Conservation (phyloP, 495 filamentous ascomycete genomes). For the Cercophora scortea region DNA sequence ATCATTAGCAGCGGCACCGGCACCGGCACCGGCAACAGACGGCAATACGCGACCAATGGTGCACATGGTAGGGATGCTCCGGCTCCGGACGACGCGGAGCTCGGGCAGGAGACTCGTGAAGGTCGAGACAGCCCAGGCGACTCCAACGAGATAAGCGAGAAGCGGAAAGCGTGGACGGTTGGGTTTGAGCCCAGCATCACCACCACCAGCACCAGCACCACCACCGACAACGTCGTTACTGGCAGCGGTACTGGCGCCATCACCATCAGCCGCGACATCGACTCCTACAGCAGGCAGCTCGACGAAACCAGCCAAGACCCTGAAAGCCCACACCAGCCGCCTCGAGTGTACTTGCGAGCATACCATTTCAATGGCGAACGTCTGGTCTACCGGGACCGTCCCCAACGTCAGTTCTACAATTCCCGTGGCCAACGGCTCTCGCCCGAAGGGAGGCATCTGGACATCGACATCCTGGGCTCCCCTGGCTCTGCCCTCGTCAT, state of each 20-base stretch:
- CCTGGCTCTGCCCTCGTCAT: conserved; percentile 31
- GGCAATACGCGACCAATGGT: no score
- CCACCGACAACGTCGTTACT: not conserved
- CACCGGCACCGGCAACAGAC: no score
- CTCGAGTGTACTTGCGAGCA: no score
- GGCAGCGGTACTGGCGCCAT: not conserved
- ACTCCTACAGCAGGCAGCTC: not conserved
- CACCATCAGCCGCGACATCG: not conserved
- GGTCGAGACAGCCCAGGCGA: no score
- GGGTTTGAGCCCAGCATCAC: not conserved
- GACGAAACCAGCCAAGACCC: not conserved
- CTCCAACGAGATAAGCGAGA: no score
- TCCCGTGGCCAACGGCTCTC: conserved; percentile 1
- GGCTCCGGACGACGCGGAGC: no score
- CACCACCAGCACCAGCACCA: not conserved
- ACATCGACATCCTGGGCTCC: conserved; percentile 16
- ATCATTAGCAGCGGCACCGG: not conserved
- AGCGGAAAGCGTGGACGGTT: no score
- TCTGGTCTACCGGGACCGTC: no score
- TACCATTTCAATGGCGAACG: no score
- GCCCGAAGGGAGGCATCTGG: conserved; percentile 3
- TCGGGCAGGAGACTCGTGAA: no score
- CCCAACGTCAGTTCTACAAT: not conserved
- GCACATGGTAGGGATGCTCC: no score
- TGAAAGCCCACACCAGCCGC: not conserved